These are phyloP conservation scores for Austropuccinia psidii DNA, from an alignment of 1,284 basidiomycete genomes.

Conservation along the genomic window DNA sequence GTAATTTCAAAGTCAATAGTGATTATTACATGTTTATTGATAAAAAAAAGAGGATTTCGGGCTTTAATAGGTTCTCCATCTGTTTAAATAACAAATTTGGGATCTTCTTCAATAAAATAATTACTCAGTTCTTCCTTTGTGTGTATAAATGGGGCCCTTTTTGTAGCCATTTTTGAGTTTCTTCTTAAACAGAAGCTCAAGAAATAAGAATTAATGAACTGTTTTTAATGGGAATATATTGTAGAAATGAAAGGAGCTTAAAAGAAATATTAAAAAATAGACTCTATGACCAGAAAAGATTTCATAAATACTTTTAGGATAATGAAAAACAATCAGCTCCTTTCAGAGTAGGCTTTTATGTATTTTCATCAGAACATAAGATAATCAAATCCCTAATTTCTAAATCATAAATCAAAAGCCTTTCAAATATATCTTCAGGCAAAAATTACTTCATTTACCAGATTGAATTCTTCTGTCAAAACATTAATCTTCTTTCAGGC, in stretches of 20 bases:
- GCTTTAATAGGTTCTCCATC: conserved; percentile 6
- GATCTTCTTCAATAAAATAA: conserved; percentile 15
- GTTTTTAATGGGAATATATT: conserved; percentile 15
- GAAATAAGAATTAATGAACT: conserved; percentile 6
- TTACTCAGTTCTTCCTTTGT: conserved; percentile 19
- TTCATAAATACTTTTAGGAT: conserved; percentile 4
- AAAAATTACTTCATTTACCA: conserved; percentile 6
- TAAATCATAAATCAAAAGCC: conserved; percentile 25
- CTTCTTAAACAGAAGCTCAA: neutral
- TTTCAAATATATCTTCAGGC: conserved; percentile 24
- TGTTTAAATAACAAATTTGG: conserved; percentile 2
- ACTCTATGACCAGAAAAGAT: neutral
- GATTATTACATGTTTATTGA: conserved; percentile 16
- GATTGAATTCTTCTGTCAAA: neutral
- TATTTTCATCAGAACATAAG: neutral
- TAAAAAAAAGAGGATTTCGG: conserved; percentile 28
- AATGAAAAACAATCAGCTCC: neutral
- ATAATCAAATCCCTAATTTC: neutral
- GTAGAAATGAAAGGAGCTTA: conserved; percentile 4
- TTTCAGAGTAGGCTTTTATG: neutral
- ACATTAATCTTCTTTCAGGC: neutral
- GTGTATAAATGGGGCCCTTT: conserved; percentile 28
- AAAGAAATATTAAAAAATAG: neutral
- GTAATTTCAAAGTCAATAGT: conserved; percentile 17
- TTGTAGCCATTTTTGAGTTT: neutral